A percentile compares a stretch with the other conserved stretches of the same genome.
Conservation (phyloP, 192 early-diverging fungal genomes). For the Jimgerdemannia flammicorona region DNA sequence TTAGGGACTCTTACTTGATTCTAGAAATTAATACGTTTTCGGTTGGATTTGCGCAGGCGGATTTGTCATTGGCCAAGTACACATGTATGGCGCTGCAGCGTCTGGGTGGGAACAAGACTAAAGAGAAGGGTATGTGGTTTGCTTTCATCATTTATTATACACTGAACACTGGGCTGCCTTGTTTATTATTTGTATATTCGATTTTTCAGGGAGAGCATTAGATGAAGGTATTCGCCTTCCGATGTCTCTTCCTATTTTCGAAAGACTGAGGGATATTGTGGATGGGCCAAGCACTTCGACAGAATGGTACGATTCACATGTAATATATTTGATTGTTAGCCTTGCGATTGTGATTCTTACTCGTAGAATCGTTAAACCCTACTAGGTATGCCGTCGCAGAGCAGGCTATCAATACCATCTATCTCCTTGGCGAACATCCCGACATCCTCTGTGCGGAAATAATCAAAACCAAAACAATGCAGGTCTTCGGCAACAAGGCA, state of each 20-base stretch:
- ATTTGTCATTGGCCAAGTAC: slow-evolving; percentile 82
- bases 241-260: slow-evolving; percentile 55
- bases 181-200: neutral
- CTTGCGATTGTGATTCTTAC: neutral
- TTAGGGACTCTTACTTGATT: neutral
- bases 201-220: slow-evolving; percentile 15
- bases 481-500: slow-evolving; percentile 52
- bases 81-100: slow-evolving; percentile 93
- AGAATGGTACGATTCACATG: slow-evolving; percentile 41
- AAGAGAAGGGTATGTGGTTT: slow-evolving; percentile 54
- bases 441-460: slow-evolving; percentile 76
- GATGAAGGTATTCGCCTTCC: slow-evolving; percentile 44
- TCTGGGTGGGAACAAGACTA: slow-evolving; percentile 54
- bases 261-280: slow-evolving; percentile 40
- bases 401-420: slow-evolving; percentile 93
- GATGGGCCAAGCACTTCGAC: slow-evolving; percentile 38
- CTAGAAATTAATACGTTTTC: neutral
- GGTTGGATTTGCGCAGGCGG: slow-evolving; percentile 40
- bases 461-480: slow-evolving; percentile 60
- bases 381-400: slow-evolving; percentile 90
- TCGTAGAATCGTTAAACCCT: slow-evolving; percentile 8
- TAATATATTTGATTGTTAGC: neutral
- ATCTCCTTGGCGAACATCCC: slow-evolving; percentile 86
- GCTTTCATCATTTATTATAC: neutral
- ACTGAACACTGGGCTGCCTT: slow-evolving; percentile 2